Evolutionary conservation across 2,329 filamentous ascomycete species (phyloP), one percentile per base, ranked within the genome.

Genomic region (Aspergillus arachidicola): DNA sequence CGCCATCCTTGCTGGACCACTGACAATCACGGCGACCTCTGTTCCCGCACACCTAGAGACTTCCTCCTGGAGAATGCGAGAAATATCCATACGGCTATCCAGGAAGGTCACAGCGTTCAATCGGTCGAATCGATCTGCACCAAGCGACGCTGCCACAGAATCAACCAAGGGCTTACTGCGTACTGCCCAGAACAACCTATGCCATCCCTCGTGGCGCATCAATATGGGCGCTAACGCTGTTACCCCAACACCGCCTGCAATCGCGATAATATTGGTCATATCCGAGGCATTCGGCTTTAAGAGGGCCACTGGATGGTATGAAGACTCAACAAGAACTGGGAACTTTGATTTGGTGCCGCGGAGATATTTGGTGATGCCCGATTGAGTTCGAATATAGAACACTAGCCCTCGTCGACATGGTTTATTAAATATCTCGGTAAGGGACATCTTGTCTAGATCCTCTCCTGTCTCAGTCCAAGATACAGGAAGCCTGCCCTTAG

Each of bases 1-100:
- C 51, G 59, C 59, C 59, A 60, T 60, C 10, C 30, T 9, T 19
- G 41, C 4, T 19, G 51, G 59, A 14, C 59, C 59, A 38, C 59
- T 56, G 6, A 57, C 59, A n/a, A 60, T n/a, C 12, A 60, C 59
- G 2, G 16, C 28, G 16, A 60, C 50, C 30, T 34, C 38, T 6
- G 5, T 14, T 6, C 51, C 51, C 4, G 1, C 16, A 30, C 43
- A 56, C n/a, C 28, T 48, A 1, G 38, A 10, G 4, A 38, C 32
- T 53, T 57, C 59, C 19, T 48, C 26, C 16, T 16, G 30, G 2
- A 60, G 32, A 26, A 60, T 4, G 1, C 11, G 14, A 6, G 59
- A 9, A 11, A 60, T 57, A 57, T 60, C 28, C 59, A 60, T 60
- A n/a, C 51, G 41, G 2, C 16, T 28, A 4, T 60, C 7, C 6